Conservation (phyloP, 768 basidiomycete genomes). For the Agrocybe pediades region DNA sequence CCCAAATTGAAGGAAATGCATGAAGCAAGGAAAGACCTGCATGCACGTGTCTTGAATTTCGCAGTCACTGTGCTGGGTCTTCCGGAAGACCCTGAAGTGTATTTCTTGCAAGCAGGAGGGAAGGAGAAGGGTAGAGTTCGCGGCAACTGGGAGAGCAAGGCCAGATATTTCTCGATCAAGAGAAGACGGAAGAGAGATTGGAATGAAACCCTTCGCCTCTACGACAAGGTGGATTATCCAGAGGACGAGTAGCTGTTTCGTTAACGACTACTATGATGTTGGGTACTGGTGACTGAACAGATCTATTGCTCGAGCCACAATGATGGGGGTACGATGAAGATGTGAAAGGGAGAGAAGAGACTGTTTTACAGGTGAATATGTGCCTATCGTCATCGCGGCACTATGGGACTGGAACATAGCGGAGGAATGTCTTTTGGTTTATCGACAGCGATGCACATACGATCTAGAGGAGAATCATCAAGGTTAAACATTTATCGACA, state of each 20-base stretch:
- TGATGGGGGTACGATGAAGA: no score
- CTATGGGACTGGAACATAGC: no score
- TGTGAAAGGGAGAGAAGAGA: no score
- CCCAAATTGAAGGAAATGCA: slow-evolving; percentile 54
- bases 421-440: no score
- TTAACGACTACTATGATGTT: no score
- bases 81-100: slow-evolving; percentile 68
- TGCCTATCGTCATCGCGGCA: no score
- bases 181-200: slow-evolving; percentile 84
- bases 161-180: slow-evolving; percentile 78
- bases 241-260: slow-evolving; percentile 3
- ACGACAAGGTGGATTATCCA: slow-evolving; percentile 84
- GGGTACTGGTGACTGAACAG: no score
- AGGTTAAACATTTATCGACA: no score
- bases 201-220: slow-evolving; percentile 83
- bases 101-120: slow-evolving; percentile 61
- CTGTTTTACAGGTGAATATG: no score
- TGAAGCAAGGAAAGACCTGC: slow-evolving; percentile 54
- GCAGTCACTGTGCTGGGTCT: slow-evolving; percentile 60
- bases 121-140: slow-evolving; percentile 72
- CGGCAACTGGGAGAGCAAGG: slow-evolving; percentile 67
- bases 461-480: no score
- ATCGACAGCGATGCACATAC: no score
- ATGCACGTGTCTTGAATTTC: slow-evolving; percentile 67
- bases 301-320: no score